Percentiles rank a stretch among this genome's conserved stretches.
Evolutionary conservation across 2,329 filamentous ascomycete species (phyloP).

Genomic region (Cladosporium phlei): DNA sequence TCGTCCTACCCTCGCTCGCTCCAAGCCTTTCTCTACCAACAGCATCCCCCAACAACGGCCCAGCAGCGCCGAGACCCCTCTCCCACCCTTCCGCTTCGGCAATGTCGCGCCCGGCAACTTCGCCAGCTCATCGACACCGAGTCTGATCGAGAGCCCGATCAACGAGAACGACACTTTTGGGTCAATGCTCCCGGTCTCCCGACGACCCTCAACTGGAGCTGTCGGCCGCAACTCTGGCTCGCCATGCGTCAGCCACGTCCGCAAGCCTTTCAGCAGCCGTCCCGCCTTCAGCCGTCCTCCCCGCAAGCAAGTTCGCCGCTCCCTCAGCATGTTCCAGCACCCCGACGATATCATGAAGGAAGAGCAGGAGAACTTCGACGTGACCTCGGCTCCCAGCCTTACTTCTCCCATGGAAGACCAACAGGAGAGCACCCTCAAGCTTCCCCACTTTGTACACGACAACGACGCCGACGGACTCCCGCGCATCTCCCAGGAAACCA

Average conservation of each 20-base stretch:
- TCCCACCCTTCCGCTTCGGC: constrained; percentile 73
- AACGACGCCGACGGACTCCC: constrained; percentile 82
- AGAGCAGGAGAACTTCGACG: constrained; percentile 58
- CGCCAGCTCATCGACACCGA: constrained; percentile 54
- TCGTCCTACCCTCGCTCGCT: constrained; percentile 69
- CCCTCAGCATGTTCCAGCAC: constrained; percentile 96
- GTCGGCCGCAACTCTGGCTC: constrained; percentile 65
- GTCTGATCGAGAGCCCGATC: constrained; percentile 73
- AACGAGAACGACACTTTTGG: constrained; percentile 26
- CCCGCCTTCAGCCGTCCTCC: constrained; percentile 61
- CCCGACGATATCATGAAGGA: constrained; percentile 81
- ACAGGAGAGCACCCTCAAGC: constrained; percentile 63
- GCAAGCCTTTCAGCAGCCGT: constrained; percentile 61
- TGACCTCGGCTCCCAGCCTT: constrained; percentile 44
- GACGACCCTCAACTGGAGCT: constrained; percentile 61
- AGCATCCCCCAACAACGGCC: constrained; percentile 54
- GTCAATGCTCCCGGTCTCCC: constrained; percentile 56
- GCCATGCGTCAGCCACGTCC: constrained; percentile 64
- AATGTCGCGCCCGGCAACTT: constrained; percentile 36
- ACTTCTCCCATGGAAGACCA: constrained; percentile 82
- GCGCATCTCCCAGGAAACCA: constrained; percentile 74
- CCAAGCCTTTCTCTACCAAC: constrained; percentile 69
- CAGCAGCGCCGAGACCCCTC: constrained; percentile 56
- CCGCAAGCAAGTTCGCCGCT: constrained; percentile 83
- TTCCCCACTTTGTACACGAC: constrained; percentile 80